phyloP scores from a whole-genome alignment of 176 grass and related monocot genomes.

The Musa schizocarpa region DNA sequence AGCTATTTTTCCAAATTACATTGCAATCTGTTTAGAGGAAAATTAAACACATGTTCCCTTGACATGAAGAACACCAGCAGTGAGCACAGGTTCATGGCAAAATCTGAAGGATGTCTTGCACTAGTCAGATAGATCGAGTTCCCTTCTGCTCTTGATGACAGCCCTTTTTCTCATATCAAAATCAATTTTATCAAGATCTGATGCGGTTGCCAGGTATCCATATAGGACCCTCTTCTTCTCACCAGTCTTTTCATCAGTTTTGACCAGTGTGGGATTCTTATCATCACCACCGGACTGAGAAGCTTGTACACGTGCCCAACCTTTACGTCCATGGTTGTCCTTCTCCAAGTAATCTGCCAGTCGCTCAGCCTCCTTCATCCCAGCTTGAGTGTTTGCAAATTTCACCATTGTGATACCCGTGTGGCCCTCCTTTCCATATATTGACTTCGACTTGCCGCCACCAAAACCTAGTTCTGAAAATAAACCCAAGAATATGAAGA shows the following conservation, averaged over 20 bases:
- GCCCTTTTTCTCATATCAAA: constrained; percentile 75
- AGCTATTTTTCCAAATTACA: too few species aligned
- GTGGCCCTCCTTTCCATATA: constrained; percentile 91
- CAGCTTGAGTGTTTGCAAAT: constrained; percentile 54
- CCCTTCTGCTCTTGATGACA: constrained; percentile 71
- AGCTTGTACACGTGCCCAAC: constrained; percentile 48
- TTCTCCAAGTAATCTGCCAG: constrained; percentile 61
- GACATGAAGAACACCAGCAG: too few species aligned
- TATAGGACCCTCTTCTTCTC: constrained; percentile 84
- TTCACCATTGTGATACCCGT: constrained; percentile 69
- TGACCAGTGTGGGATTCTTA: constrained; percentile 59
- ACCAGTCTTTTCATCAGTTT: constrained; percentile 56
- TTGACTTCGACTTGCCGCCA: constrained; percentile 77
- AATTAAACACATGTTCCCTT: too few species aligned
- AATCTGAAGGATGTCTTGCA: neutral
- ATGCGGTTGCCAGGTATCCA: constrained; percentile 68
- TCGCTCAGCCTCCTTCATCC: constrained; percentile 78
- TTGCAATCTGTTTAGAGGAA: too few species aligned
- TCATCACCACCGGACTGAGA: constrained; percentile 44
- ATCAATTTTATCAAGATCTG: constrained; percentile 66
- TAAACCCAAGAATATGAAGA: constrained; percentile 27
- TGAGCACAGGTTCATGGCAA: too few species aligned
- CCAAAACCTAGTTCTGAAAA: constrained; percentile 84
- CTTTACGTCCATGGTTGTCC: constrained; percentile 63
- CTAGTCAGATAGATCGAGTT: constrained; percentile 76